Conservation (phyloP, 345 rosid genomes). For the Euphorbia pulcherrima region DNA sequence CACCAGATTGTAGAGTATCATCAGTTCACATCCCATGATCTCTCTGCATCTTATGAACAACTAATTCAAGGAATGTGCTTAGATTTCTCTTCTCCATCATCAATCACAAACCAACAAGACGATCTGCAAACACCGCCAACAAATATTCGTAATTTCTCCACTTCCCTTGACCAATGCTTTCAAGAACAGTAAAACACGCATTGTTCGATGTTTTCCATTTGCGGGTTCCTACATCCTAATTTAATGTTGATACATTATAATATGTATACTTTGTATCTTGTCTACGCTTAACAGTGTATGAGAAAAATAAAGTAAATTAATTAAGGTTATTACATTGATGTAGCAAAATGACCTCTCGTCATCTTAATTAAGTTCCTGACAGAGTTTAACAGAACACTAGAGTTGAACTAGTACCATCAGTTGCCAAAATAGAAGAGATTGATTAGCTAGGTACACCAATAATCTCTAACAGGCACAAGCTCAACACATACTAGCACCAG, state of each 20-base stretch:
- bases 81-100: constrained; percentile 73
- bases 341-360: too few species aligned
- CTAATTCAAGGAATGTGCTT: constrained; percentile 56
- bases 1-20: constrained; percentile 82
- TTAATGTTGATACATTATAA: neutral
- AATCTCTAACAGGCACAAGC: neutral
- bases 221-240: neutral
- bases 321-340: too few species aligned
- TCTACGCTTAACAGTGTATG: neutral
- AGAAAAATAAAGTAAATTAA: too few species aligned
- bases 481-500: neutral
- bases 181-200: constrained; percentile 27
- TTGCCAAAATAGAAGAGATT: too few species aligned
- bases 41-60: constrained; percentile 72
- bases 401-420: too few species aligned
- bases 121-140: constrained; percentile 19
- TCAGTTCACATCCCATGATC: constrained; percentile 71
- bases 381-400: too few species aligned
- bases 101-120: neutral
- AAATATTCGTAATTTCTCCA: constrained; percentile 23
- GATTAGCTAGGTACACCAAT: neutral
- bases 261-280: neutral
- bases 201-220: neutral
- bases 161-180: constrained; percentile 45
- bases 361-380: too few species aligned